Base-by-base conservation (phyloP, 1,139 yeast species). In the Petasospora rhodanensis region DNA sequence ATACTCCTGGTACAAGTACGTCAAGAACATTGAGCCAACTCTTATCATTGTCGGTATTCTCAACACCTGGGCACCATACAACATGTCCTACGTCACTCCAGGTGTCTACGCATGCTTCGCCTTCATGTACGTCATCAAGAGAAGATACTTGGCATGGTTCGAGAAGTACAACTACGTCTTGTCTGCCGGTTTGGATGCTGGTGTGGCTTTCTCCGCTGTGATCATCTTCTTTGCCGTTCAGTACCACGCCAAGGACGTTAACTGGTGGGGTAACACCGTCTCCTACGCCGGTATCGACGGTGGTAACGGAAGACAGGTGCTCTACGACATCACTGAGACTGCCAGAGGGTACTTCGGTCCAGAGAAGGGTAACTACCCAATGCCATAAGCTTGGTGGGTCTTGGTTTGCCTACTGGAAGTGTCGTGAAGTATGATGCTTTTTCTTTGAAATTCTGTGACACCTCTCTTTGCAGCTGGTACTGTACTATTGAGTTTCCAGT, bases 221-320 rank as follows among this genome's bases (percentile, higher is more conserved):
- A 53, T 76, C 31, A 72, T 76, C 24, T 66, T 76, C 55, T 73
- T 77, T 47, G 62, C 76, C 1, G 73, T 74, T 1, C 73, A 70
- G 44, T 70, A 62, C 42, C 63, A 67, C 30, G 59, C 56, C 9
- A 59, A 58, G 25, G 38, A 50, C 9, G 35, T 75, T 19, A 45
- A 44, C 40, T 76, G 83, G 82, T 76, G 82, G 82, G 82, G 82
- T 2, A 76, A 76, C 50, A 55, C 46, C 19, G 73, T 74, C 15
- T 36, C 59, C 4, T 57, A 49, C 34, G 49, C 39, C 2, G 78
- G 77, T 21, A 45, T 61, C 13, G 79, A 74, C 45, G 77, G 72
- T n/a, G 64, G 61, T 13, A 41, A 41, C 8, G 57, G 58, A 18
- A 43, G 34, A 21, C 35, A 43, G 17, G 23, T 49, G 7, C 31